Evolutionary conservation across 257 asterid genomes (phyloP).

Genomic region (Paraleonurus japonicus): DNA sequence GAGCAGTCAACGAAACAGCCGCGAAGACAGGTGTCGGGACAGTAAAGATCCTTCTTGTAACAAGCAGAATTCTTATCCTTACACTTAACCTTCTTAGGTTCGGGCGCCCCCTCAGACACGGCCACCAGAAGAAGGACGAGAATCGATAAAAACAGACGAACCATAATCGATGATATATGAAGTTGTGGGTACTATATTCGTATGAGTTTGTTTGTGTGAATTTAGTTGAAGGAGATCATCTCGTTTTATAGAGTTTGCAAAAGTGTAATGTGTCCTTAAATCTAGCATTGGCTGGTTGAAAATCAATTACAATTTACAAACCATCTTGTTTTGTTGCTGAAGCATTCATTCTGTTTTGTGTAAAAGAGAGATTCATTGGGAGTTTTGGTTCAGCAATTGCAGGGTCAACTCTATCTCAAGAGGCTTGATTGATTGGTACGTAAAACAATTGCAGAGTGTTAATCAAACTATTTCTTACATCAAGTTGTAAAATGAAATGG

Average conservation of each 20-base stretch:
- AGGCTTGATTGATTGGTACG: slow-evolving; percentile 22
- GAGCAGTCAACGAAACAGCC: slow-evolving; percentile 48
- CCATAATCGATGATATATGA: slow-evolving; percentile 25
- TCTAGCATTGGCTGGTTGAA: slow-evolving; percentile 20
- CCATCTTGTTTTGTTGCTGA: not conserved
- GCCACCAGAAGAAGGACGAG: slow-evolving; percentile 34
- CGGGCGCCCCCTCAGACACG: slow-evolving; percentile 38
- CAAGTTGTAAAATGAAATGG: not conserved
- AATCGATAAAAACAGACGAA: slow-evolving; percentile 31
- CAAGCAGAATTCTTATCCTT: slow-evolving; percentile 48
- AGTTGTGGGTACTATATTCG: not conserved
- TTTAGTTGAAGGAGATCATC: not conserved
- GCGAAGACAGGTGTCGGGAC: slow-evolving; percentile 50
- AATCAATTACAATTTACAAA: not conserved
- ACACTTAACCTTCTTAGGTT: slow-evolving; percentile 51
- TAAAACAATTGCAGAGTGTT: not conserved
- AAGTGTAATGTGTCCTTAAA: slow-evolving; percentile 29
- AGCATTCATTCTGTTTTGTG: slow-evolving; percentile 15
- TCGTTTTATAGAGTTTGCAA: slow-evolving; percentile 27
- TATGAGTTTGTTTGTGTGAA: not conserved
- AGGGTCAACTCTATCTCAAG: slow-evolving; percentile 15
- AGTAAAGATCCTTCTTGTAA: slow-evolving; percentile 32
- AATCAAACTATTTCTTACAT: not conserved
- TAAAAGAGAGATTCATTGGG: not conserved
- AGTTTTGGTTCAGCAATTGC: not conserved